Conservation (phyloP, 2,329 filamentous ascomycete genomes). For the Sarocladium brachiariae region DNA sequence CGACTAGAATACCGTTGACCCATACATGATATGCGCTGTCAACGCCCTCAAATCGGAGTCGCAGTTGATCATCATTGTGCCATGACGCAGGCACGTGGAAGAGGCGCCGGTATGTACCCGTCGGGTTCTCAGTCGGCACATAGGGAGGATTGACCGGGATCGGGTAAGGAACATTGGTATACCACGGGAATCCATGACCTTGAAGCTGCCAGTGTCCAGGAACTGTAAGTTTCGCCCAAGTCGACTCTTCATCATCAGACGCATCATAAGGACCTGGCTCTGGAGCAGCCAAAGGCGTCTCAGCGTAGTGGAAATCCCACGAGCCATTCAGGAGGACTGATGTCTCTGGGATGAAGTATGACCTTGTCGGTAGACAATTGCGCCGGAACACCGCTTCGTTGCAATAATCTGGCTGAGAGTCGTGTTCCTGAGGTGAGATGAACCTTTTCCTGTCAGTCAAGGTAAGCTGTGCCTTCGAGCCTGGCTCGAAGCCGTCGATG, state of each 20-base stretch:
- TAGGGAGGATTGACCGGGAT: constrained; percentile 59
- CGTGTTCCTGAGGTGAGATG: neutral
- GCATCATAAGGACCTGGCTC: constrained; percentile 21
- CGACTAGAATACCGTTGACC: constrained; percentile 58
- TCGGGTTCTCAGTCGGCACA: constrained; percentile 57
- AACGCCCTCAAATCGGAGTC: constrained; percentile 64
- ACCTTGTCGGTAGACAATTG: constrained; percentile 13
- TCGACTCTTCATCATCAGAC: neutral
- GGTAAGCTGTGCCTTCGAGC: neutral
- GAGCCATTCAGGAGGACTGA: constrained; percentile 33
- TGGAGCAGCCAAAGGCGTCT: constrained; percentile 9
- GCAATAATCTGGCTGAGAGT: constrained; percentile 11
- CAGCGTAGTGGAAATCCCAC: constrained; percentile 21
- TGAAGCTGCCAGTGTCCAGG: constrained; percentile 66
- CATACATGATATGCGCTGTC: constrained; percentile 66
- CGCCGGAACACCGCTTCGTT: constrained; percentile 14
- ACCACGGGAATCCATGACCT: constrained; percentile 59
- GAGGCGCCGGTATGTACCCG: constrained; percentile 51
- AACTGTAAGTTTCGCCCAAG: constrained; percentile 33
- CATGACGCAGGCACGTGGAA: constrained; percentile 47
- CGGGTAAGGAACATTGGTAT: constrained; percentile 62
- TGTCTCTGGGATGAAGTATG: constrained; percentile 10
- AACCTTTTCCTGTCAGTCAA: neutral
- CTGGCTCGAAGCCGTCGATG: neutral
- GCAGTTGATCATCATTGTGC: constrained; percentile 39